Percentiles rank a stretch among this genome's conserved stretches.
Conservation (phyloP, 305 asterid genomes). For the Solanum hybrid region DNA sequence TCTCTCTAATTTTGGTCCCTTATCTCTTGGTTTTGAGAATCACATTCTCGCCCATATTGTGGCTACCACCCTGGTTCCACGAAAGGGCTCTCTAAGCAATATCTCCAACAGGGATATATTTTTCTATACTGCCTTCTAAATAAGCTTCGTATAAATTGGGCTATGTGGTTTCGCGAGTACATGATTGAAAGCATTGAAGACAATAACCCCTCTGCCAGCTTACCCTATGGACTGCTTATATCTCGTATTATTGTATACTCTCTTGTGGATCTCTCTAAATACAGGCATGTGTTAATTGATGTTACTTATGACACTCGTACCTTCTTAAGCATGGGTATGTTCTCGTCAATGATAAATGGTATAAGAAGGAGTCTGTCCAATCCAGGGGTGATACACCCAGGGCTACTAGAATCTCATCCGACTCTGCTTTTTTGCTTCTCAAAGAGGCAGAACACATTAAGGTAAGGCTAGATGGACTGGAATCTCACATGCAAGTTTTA, state of each 20-base stretch:
- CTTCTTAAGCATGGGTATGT: neutral
- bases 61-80: neutral
- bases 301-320: neutral
- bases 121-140: neutral
- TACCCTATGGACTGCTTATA: neutral
- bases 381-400: neutral
- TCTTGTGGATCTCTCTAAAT: neutral
- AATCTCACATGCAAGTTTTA: neutral
- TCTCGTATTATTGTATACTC: neutral
- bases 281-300: too few species aligned
- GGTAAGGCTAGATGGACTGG: neutral
- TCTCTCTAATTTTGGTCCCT: neutral
- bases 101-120: neutral
- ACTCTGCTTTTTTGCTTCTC: neutral
- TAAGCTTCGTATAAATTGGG: too few species aligned
- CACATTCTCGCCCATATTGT: neutral
- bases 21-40: neutral
- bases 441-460: neutral
- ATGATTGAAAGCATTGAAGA: neutral
- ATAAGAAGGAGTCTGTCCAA: neutral
- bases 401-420: neutral
- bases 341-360: neutral
- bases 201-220: neutral
- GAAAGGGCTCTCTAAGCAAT: neutral
- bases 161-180: neutral